Base-by-base conservation (phyloP, 306 rosid species). In the Sicyos baderoa region DNA sequence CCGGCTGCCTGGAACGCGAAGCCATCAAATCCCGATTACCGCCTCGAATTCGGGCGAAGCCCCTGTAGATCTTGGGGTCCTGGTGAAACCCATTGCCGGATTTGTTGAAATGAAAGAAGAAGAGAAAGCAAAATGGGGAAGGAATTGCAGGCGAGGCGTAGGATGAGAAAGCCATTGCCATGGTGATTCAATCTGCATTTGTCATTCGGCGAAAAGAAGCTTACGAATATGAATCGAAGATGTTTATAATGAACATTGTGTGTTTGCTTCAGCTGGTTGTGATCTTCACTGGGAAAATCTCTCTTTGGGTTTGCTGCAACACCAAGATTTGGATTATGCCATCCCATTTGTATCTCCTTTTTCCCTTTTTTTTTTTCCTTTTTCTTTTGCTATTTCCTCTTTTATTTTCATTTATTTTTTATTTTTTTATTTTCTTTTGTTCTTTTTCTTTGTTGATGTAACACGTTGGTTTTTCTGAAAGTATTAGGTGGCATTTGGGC, bases 131-230 rank as follows among this genome's bases (percentile, higher is more conserved):
- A 15, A 21, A 37, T 13, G 77, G 50, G 71, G 88, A 79, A 0
- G 92, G 79, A 77, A 78, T 63, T 74, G 75, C 60, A 29, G 72
- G 73, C 14, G 79, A 72, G 16, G 86, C 84, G 72, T 67, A 82
- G 67, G 95, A 74, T 71, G 95, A 75, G 68, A 86, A 47, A 70
- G 91, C 87, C 92, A 86, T n/a, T n/a, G n/a, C n/a, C n/a, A n/a
- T n/a, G n/a, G n/a, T 88, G 16, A 7, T 29, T 67, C 72, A 67
- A 67, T 22, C 45, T 48, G 45, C 72, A 67, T 67, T 49, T 67
- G 56, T 67, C 57, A 49, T 25, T 15, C 23, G 45, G 52, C 29
- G 6, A 63, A 40, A 40, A 42, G 52, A 63, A 63, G 0, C 25
- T 63, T 11, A 12, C n/a, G 17, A 40, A 42, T n/a, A n/a, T 13